Evolutionary conservation across 2,329 filamentous ascomycete species (phyloP), one percentile per base, ranked within the genome.

Genomic region (Waltergamsia citrina): DNA sequence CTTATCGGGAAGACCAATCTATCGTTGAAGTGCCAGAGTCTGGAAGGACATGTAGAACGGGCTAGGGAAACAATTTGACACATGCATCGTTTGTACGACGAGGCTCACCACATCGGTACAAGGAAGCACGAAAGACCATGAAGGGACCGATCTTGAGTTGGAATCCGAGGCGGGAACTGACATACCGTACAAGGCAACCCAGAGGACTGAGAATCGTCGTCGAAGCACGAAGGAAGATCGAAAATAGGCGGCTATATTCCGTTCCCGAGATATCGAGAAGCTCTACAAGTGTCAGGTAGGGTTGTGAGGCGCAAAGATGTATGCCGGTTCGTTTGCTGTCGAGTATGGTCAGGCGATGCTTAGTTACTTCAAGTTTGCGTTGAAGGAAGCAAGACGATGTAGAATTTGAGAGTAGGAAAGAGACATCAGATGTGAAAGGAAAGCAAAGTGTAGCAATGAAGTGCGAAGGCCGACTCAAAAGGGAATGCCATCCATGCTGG

Each of bases 401-500:
- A n/a, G n/a, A n/a, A 28, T 28, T 16, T 24, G 15, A 25, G n/a
- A 33, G 20, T 11, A 16, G 32, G 21, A 18, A 11, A 23, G 18
- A 17, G 30, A 32, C 12, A 18, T 30, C 12, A n/a, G 15, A 31
- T 31, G 16, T 30, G 28, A 34, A 23, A 17, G n/a, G 8, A 33
- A 23, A 33, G 12, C 30, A 16, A 16, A 22, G 17, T 6, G 17
- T 12, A 17, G 15, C 10, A 17, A 33, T 21, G 22, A 14, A 8
- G 22, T n/a, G 19, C 29, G 29, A 32, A 22, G 29, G 17, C 9
- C 7, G 14, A 5, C 10, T 33, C 5, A 35, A 29, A 35, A 20
- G 27, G 34, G 34, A 25, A 36, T 30, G 33, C 16, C 18, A 21
- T 18, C 14, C 18, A 16, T 35, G 33, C 23, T 30, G 32, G 19